Conservation (phyloP, 2,329 filamentous ascomycete species). For the Fusarium sp. region DNA sequence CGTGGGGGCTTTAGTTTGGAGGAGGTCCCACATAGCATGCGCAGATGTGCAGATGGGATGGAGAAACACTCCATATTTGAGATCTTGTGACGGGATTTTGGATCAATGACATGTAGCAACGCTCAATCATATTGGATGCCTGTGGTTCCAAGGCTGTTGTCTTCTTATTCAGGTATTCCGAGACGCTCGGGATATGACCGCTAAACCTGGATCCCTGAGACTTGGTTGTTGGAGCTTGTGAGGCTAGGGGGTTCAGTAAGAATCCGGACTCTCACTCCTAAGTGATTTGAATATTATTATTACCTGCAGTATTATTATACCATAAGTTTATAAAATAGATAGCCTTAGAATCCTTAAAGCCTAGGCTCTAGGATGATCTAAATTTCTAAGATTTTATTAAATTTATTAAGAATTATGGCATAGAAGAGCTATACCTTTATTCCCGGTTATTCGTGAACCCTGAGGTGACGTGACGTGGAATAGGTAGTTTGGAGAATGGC, state of each 20-base stretch:
- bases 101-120: slow-evolving; percentile 10
- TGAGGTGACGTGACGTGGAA: too few species aligned
- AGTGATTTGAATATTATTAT: too few species aligned
- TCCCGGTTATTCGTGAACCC: too few species aligned
- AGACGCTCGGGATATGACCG: slow-evolving; percentile 2
- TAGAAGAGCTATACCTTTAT: too few species aligned
- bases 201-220: neutral
- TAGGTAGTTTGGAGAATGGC: neutral
- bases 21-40: slow-evolving; percentile 37
- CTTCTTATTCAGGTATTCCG: neutral
- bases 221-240: neutral
- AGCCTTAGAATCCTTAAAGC: too few species aligned
- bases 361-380: too few species aligned
- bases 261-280: too few species aligned
- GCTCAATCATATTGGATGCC: slow-evolving; percentile 1
- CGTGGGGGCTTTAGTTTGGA: slow-evolving; percentile 36
- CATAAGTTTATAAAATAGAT: too few species aligned
- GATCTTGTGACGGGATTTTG: slow-evolving; percentile 36
- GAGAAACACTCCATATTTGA: slow-evolving; percentile 27
- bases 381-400: too few species aligned
- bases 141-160: slow-evolving; percentile 1
- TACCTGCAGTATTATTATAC: too few species aligned
- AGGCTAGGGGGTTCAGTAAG: neutral
- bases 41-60: slow-evolving; percentile 20
- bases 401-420: too few species aligned